Base-by-base conservation (phyloP, 2,329 filamentous ascomycete species). In the Chrysoporthe deuterocubensis region DNA sequence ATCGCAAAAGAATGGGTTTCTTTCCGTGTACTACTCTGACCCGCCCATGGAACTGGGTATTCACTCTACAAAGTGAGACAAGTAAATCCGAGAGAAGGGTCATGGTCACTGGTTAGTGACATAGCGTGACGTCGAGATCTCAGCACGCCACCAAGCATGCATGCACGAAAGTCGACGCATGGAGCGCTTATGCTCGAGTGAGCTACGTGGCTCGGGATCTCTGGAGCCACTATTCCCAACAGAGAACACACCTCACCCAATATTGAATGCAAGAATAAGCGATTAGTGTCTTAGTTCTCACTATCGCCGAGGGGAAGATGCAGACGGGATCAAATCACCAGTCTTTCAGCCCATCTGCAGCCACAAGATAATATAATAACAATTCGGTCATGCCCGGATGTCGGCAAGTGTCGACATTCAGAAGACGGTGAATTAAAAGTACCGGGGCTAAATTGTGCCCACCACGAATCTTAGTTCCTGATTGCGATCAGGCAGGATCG, bases 111-210 rank as follows among this genome's bases (percentile, higher is more conserved):
- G 50, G 11, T 54, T 16, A 52, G 21, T 21, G 14, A 32, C 48
- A 21, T 11, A 32, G 48, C 21, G 50, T 32, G 26, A 32, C 32
- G 11, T 32, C 26, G 50, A 54, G 4, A 54, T 34, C 50, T 34
- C 50, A 54, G 50, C 50, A 54, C 50, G 50, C 50, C 50, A 54
- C 32, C 14, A 2, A 54, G 21, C 50, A 54, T 54, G 50, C 50
- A 54, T 52, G 18, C n/a, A 32, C 3, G 16, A 32, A 32, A 54
- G 50, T 54, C 26, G 21, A 54, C 26, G 50, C 50, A 11, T 54
- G 26, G 50, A 18, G 13, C 26, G 59, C 43, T 34, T 54, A 54
- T 54, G 26, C 11, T 34, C 50, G 26, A 54, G 50, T 16, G 13
- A 16, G 26, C 50, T 54, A 54, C 11, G 21, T 54, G 21, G 50